Percentiles rank a stretch among this genome's conserved stretches.
Evolutionary conservation across 1,284 basidiomycete genomes (phyloP).

Genomic region (Tausonia pullulans): DNA sequence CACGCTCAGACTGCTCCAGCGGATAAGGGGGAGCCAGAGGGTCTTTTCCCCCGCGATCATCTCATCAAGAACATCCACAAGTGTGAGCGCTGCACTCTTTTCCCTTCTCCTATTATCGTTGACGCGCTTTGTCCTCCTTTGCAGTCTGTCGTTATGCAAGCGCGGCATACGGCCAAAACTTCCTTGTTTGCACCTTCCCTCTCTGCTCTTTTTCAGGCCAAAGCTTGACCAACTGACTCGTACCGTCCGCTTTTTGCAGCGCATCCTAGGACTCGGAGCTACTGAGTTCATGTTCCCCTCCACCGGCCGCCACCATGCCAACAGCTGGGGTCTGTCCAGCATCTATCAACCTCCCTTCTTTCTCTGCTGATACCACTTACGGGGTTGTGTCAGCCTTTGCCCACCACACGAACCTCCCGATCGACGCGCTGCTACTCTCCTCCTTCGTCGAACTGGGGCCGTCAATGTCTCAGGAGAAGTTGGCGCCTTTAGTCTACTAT

Average conservation of each 20-base stretch:
- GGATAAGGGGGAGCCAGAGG: constrained; percentile 12
- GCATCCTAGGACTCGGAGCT: constrained; percentile 39
- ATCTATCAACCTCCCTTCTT: not conserved
- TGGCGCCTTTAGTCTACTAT: constrained; percentile 38
- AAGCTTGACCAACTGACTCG: not conserved
- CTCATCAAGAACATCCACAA: constrained; percentile 39
- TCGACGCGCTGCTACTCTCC: constrained; percentile 40
- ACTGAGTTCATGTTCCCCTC: constrained; percentile 38
- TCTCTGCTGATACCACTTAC: too few species aligned
- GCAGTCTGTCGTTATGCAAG: constrained; percentile 37
- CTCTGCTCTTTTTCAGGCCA: not conserved
- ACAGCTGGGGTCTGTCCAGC: constrained; percentile 31
- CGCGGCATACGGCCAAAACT: constrained; percentile 36
- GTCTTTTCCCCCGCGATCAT: constrained; percentile 36
- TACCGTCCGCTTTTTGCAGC: constrained; percentile 31
- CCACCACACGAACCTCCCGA: constrained; percentile 39
- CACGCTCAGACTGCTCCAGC: constrained; percentile 11
- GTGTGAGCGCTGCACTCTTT: constrained; percentile 17
- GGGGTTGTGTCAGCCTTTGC: constrained; percentile 23
- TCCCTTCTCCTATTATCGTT: too few species aligned
- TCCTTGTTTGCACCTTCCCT: not conserved
- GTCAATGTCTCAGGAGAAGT: constrained; percentile 27
- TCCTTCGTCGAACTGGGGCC: constrained; percentile 35
- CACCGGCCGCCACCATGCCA: constrained; percentile 38
- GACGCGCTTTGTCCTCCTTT: too few species aligned